Conservation (phyloP, 2,329 filamentous ascomycete species). For the Parascedosporium putredinis region DNA sequence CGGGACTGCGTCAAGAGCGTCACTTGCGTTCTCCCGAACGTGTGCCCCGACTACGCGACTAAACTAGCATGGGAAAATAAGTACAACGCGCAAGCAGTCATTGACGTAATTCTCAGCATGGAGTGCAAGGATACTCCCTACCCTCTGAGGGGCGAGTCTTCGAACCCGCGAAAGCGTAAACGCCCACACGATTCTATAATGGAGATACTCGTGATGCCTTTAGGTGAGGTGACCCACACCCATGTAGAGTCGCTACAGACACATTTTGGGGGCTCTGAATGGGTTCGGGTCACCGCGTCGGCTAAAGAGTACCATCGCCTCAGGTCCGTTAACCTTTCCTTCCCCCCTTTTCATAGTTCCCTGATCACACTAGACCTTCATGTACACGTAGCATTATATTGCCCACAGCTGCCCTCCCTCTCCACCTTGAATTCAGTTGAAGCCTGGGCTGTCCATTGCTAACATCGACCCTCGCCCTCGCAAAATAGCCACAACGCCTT, state of each 20-base stretch:
- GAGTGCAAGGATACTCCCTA: conserved; percentile 28
- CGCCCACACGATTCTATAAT: conserved; percentile 15
- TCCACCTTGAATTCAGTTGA: no score
- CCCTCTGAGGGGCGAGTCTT: conserved; percentile 16
- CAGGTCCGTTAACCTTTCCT: neutral
- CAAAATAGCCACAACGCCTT: no score
- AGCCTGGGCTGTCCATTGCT: no score
- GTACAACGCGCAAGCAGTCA: conserved; percentile 21
- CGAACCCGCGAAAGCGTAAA: conserved; percentile 30
- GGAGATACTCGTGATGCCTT: conserved; percentile 1
- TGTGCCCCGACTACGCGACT: conserved; percentile 29
- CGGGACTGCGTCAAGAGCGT: conserved; percentile 13
- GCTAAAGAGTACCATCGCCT: neutral
- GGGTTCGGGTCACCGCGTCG: neutral
- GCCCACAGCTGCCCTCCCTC: no score
- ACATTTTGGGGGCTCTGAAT: neutral
- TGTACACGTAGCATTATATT: no score
- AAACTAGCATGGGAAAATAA: conserved; percentile 16
- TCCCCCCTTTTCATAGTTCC: no score
- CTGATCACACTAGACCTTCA: no score
- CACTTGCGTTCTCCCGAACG: conserved; percentile 31
- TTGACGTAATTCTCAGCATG: conserved; percentile 29
- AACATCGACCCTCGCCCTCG: no score
- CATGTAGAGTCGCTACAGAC: neutral
- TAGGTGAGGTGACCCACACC: neutral